Evolutionary conservation across 208 protist genomes (phyloP), one percentile per base, ranked within the genome.

Genomic region (Leishmania tropica): DNA sequence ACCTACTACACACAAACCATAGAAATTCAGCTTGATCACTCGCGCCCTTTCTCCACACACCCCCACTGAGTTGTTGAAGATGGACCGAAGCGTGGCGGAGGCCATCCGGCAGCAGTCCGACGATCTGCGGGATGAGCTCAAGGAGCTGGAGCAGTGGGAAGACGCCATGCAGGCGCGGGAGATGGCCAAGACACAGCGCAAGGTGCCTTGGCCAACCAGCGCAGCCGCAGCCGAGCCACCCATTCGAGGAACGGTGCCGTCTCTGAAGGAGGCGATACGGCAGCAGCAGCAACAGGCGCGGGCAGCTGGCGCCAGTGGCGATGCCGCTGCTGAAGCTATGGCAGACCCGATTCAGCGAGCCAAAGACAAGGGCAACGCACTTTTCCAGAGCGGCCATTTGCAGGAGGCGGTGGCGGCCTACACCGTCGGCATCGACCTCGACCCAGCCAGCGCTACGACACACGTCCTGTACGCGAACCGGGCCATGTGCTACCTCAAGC

Each of bases 401-500:
- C 74, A 85, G 42, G 94, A 98, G 62, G 96, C 96, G 17, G 89
- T 98, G 75, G 84, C 90, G 42, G 87, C 90, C 40, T 98, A 98
- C 84, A 92, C 89, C 21, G 83, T 76, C 11, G 96, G 94, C 73
- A 98, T 98, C 51, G 88, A 97, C 65, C 73, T 96, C n/a, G 96
- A 96, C 80, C 88, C 92, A 37, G 83, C 90, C 62, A 90, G 89
- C 80, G 17, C 81, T 40, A 78, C 85, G 28, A 89, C 91, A 19
- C 89, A 97, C 82, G 84, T 98, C 28, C 83, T 98, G 19, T 97
- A 97, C 82, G 91, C 88, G 64, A 98, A 98, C 80, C 90, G 95
- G 42, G 84, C 94, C 1, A 93, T 97, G 89, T 96, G 93, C 79
- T 93, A 94, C 72, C 85, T 98, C 58, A 97, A 97, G 80, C 75